Evolutionary conservation across 768 basidiomycete species (phyloP), one percentile per base, ranked within the genome.

Genomic region (Pholiota conissans): DNA sequence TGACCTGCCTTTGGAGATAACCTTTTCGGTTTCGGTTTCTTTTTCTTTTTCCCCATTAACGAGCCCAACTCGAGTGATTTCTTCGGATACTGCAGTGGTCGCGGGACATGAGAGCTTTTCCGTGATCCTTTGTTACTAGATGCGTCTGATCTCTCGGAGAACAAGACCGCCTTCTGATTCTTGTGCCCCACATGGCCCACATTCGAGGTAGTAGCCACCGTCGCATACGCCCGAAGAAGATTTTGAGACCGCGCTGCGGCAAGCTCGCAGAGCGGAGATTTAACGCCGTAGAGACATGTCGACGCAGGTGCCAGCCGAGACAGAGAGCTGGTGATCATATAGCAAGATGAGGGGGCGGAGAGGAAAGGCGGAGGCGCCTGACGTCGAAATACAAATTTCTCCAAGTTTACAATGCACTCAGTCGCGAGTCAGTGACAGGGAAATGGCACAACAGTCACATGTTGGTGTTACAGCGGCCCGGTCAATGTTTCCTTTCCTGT

Each of bases 401-500:
- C 22, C 0, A 18, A 39, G 37, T 39, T 39, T n/a, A n/a, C n/a
- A n/a, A n/a, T n/a, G n/a, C n/a, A n/a, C n/a, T n/a, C n/a, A n/a
- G n/a, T n/a, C n/a, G 24, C 42, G 9, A 45, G 20, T 45, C 20
- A 18, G 37, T 18, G 16, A 39, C 16, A 39, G 16, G 37, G 7
- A 45, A 45, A 45, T 45, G 42, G 20, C 42, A n/a, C n/a, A n/a
- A n/a, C n/a, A n/a, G n/a, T n/a, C n/a, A n/a, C n/a, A n/a, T n/a
- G n/a, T n/a, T n/a, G n/a, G n/a, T n/a, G n/a, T n/a, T n/a, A n/a
- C n/a, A n/a, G n/a, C n/a, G n/a, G n/a, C n/a, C n/a, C n/a, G n/a
- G n/a, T n/a, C n/a, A n/a, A n/a, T n/a, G 30, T 29, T 32, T 55
- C 58, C 58, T 48, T 55, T 59, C 22, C 28, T 51, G 58, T 48